A percentile compares a stretch with the other conserved stretches of the same genome.
Conservation (phyloP, 352 stramenopile species). For the Phytophthora ramorum region DNA sequence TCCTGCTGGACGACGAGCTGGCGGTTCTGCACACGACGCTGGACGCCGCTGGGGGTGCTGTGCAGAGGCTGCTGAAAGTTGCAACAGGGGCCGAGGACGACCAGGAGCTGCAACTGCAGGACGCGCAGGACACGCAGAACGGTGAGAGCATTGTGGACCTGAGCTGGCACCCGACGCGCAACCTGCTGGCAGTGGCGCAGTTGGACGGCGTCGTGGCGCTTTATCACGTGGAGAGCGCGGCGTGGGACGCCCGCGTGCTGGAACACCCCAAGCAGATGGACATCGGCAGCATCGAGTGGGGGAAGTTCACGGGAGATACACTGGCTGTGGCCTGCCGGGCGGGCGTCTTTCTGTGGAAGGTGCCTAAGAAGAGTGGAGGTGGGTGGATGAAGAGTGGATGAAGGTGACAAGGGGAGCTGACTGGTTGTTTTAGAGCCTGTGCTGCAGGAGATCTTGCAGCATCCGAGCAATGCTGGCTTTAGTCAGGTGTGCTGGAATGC, state of each 20-base stretch:
- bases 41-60: slow-evolving; percentile 22
- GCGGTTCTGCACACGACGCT: slow-evolving; percentile 49
- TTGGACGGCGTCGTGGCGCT: slow-evolving; percentile 71
- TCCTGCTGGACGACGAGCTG: slow-evolving; percentile 73
- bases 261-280: slow-evolving; percentile 64
- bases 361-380: slow-evolving; percentile 48
- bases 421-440: slow-evolving; percentile 44
- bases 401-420: slow-evolving; percentile 1
- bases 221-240: slow-evolving; percentile 61
- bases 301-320: slow-evolving; percentile 61
- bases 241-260: slow-evolving; percentile 69
- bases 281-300: slow-evolving; percentile 70
- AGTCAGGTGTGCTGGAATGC: slow-evolving; percentile 73
- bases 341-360: slow-evolving; percentile 77
- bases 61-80: slow-evolving; percentile 36
- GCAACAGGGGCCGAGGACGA: slow-evolving; percentile 34
- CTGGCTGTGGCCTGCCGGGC: slow-evolving; percentile 71
- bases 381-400: neutral
- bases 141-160: slow-evolving; percentile 63
- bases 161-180: slow-evolving; percentile 64
- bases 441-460: slow-evolving; percentile 65
- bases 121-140: slow-evolving; percentile 14
- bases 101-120: slow-evolving; percentile 31
- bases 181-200: slow-evolving; percentile 75
- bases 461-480: slow-evolving; percentile 59